Conservation (phyloP, 2,329 filamentous ascomycete genomes). For the Neospermospora avenae region DNA sequence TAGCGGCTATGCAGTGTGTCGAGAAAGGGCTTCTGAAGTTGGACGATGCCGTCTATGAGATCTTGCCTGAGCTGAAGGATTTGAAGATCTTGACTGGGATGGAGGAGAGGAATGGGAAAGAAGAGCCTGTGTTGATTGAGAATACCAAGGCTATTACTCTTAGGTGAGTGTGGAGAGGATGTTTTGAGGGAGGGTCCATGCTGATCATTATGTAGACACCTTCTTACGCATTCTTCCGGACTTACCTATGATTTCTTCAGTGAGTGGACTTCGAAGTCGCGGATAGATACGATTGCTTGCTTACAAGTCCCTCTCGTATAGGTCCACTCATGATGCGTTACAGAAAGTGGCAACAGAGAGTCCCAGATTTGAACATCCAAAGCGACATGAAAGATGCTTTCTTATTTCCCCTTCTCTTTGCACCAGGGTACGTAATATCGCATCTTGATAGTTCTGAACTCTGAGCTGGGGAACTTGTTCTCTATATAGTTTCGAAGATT, state of each 20-base stretch:
- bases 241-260: constrained; percentile 27
- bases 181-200: background rate
- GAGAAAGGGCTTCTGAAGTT: constrained; percentile 47
- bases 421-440: constrained; percentile 54
- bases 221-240: constrained; percentile 31
- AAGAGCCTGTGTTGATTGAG: constrained; percentile 20
- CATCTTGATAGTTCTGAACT: too few relatives aligned
- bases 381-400: constrained; percentile 4
- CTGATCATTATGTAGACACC: constrained; percentile 19
- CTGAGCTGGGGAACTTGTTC: too few relatives aligned
- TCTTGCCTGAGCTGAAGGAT: constrained; percentile 30
- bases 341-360: constrained; percentile 7
- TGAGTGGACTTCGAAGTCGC: constrained; percentile 6
- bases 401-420: constrained; percentile 52
- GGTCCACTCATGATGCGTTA: constrained; percentile 18
- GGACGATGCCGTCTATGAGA: constrained; percentile 41
- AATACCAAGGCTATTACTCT: constrained; percentile 31
- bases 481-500: too few relatives aligned
- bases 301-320: background rate
- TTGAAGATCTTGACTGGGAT: constrained; percentile 30
- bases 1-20: constrained; percentile 56
- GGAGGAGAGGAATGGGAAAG: constrained; percentile 20
- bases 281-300: background rate
- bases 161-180: constrained; percentile 18
- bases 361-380: background rate